Conservation (phyloP, 345 rosid genomes). For the Corchorus capsularis region DNA sequence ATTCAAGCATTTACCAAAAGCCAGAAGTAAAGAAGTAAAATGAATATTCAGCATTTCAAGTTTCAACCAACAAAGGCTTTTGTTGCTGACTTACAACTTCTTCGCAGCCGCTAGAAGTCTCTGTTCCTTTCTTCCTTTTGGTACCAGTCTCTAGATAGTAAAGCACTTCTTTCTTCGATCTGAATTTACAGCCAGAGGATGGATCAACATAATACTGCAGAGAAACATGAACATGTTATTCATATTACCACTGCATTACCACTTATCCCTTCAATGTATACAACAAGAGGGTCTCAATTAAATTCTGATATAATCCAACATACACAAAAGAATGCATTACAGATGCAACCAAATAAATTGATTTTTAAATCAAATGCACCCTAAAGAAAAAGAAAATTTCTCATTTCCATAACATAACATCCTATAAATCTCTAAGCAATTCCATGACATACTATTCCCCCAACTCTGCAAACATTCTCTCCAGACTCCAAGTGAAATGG, state of each 20-base stretch:
- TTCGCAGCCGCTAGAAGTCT: neutral
- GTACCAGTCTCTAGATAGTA: slow-evolving; percentile 10
- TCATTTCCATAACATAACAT: neutral
- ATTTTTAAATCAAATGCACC: neutral
- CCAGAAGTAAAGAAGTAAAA: neutral
- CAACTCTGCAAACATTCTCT: neutral
- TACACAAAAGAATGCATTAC: neutral
- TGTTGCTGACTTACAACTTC: slow-evolving; percentile 6
- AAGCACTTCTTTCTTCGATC: slow-evolving; percentile 19
- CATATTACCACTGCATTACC: neutral
- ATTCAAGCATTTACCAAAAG: neutral
- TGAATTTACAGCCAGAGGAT: slow-evolving; percentile 5
- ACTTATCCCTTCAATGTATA: neutral
- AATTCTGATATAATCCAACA: neutral
- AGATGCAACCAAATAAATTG: neutral
- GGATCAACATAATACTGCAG: slow-evolving; percentile 20
- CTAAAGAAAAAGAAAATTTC: neutral
- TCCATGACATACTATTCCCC: neutral
- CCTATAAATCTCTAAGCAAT: neutral
- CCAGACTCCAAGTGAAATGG: neutral
- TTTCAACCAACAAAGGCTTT: neutral
- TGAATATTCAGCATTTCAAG: neutral
- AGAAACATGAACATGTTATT: neutral
- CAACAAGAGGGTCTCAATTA: neutral
- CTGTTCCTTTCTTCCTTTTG: slow-evolving; percentile 11